phyloP scores from a whole-genome alignment of 2,329 filamentous ascomycete species.

The Fusarium agapanthi region DNA sequence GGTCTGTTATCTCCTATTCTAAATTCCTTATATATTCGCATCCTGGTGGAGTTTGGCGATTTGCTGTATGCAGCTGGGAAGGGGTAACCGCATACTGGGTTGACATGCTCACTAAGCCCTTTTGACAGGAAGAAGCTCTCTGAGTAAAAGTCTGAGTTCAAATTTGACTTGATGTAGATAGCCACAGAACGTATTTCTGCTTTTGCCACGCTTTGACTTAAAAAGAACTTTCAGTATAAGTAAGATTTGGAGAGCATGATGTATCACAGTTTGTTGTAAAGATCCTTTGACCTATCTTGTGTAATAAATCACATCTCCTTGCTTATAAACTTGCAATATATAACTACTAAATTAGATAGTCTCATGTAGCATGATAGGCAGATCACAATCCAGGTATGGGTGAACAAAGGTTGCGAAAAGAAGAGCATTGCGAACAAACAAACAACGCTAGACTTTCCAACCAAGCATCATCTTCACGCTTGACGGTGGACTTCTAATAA shows the following conservation, averaged over 20 bases:
- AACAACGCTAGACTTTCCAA: too few species aligned
- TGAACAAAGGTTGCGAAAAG: too few species aligned
- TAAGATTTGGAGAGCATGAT: fast-evolving
- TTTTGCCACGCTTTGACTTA: fast-evolving
- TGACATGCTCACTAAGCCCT: background rate
- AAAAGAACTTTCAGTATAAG: fast-evolving
- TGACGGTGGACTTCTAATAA: fast-evolving
- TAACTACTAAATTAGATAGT: too few species aligned
- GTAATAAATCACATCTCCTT: background rate
- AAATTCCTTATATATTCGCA: background rate
- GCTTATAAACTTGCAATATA: background rate
- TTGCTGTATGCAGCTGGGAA: background rate
- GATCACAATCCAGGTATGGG: too few species aligned
- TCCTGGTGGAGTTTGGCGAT: background rate
- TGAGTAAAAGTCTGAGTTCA: fast-evolving
- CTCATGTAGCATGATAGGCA: too few species aligned
- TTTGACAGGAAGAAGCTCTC: background rate
- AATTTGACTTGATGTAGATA: background rate
- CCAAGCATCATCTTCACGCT: fast-evolving
- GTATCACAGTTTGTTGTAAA: fast-evolving
- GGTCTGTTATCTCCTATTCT: background rate
- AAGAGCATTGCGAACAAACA: too few species aligned
- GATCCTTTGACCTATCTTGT: background rate
- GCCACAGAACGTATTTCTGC: fast-evolving
- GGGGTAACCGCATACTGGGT: background rate